A percentile compares a stretch with the other conserved stretches of the same genome.
Conservation (phyloP, 257 asterid genomes). For the Cruciata laevipes region DNA sequence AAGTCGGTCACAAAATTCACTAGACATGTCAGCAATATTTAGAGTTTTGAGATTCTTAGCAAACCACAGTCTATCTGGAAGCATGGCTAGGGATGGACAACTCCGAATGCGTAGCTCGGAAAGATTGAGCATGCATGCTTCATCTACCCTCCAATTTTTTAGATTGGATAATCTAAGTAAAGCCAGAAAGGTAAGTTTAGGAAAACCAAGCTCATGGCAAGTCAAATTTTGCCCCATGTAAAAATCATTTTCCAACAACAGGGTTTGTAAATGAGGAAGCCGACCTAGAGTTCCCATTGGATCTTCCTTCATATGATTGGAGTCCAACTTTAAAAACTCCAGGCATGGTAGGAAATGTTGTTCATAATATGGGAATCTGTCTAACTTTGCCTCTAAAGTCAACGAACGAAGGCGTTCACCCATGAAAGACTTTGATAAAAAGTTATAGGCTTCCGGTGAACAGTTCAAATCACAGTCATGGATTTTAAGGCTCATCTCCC, state of each 20-base stretch:
- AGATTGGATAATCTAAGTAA: not conserved
- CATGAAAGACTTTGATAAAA: not conserved
- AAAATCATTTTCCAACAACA: not conserved
- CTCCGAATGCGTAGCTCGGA: not conserved
- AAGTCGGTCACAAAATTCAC: not conserved
- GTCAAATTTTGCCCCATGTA: slow-evolving; percentile 2
- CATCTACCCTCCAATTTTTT: slow-evolving; percentile 7
- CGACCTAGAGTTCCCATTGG: not conserved
- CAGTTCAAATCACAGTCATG: not conserved
- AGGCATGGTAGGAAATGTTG: not conserved
- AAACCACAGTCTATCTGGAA: not conserved
- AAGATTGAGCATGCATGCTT: slow-evolving; percentile 9
- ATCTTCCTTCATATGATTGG: not conserved
- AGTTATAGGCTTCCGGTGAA: not conserved
- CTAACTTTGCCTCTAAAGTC: not conserved
- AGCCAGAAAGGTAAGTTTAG: not conserved
- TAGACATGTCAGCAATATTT: not conserved
- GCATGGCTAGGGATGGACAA: not conserved
- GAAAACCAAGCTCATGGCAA: slow-evolving; percentile 1
- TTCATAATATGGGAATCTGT: slow-evolving; percentile 3
- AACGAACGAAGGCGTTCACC: not conserved
- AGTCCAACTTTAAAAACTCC: not conserved
- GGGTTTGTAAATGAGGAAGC: slow-evolving; percentile 1
- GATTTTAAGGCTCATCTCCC: not conserved
- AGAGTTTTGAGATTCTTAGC: not conserved